Percentiles rank a stretch among this genome's conserved stretches.
Conservation (phyloP, 805 yeast species). For the Teunomyces aglyptinius region DNA sequence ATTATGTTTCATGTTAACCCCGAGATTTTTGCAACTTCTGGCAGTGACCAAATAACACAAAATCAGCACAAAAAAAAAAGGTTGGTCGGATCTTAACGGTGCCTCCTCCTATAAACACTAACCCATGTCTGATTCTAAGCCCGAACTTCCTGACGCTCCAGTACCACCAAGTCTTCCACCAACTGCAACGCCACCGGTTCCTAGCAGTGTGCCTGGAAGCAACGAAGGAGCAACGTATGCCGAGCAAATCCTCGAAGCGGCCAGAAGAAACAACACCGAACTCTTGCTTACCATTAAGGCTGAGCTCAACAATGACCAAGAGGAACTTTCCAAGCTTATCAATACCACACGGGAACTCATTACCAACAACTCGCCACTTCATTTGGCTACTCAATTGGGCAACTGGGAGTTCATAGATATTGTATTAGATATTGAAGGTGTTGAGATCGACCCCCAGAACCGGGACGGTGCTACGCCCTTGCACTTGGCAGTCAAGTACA, state of each 20-base stretch:
- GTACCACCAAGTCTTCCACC: neutral
- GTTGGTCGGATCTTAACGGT: conserved; percentile 3
- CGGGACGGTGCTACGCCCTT: conserved; percentile 85
- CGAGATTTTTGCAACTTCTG: neutral
- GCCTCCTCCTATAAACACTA: neutral
- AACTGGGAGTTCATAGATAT: conserved; percentile 82
- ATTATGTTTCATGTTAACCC: neutral
- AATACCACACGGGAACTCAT: conserved; percentile 68
- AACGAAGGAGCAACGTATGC: conserved; percentile 64
- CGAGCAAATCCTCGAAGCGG: conserved; percentile 80
- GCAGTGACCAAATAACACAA: neutral
- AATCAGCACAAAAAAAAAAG: neutral
- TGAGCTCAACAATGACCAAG: conserved; percentile 39
- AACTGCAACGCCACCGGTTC: neutral
- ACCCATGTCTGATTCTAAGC: neutral
- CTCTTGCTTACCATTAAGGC: conserved; percentile 58
- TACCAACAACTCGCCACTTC: conserved; percentile 77
- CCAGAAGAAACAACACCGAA: conserved; percentile 85
- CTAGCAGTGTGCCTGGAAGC: neutral
- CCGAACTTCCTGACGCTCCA: conserved; percentile 1
- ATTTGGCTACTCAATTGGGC: conserved; percentile 78
- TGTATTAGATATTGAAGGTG: conserved; percentile 82
- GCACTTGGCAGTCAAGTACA: conserved; percentile 78
- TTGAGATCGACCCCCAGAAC: conserved; percentile 82
- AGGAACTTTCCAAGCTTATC: conserved; percentile 47